Conservation (phyloP, 2,329 filamentous ascomycete species). For the Didymosphaeria variabile region DNA sequence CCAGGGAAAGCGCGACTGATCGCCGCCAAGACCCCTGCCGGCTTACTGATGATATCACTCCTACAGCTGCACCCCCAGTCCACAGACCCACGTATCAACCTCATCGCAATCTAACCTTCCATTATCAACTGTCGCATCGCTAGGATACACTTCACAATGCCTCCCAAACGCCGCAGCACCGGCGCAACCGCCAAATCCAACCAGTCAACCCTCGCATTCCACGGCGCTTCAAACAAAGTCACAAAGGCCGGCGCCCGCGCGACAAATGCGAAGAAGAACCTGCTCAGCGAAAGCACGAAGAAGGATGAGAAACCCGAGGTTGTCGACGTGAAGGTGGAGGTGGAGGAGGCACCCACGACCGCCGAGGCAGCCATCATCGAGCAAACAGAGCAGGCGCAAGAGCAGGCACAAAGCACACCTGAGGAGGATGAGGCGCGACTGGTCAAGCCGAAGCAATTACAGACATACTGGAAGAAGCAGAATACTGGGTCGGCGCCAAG, state of each 20-base stretch:
- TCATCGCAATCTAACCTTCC: conserved; percentile 4
- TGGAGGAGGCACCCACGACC: conserved; percentile 44
- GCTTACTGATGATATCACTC: conserved; percentile 37
- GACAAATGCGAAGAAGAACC: conserved; percentile 50
- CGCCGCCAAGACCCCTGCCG: conserved; percentile 28
- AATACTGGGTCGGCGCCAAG: conserved; percentile 74
- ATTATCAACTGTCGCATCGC: conserved; percentile 8
- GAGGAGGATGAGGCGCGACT: conserved; percentile 68
- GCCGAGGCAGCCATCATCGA: conserved; percentile 51
- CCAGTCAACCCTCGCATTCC: conserved; percentile 71
- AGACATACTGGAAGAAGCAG: conserved; percentile 78
- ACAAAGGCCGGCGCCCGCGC: conserved; percentile 62
- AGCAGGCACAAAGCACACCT: conserved; percentile 32
- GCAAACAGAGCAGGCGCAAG: conserved; percentile 46
- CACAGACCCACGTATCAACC: conserved; percentile 20
- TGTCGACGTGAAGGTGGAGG: conserved; percentile 22
- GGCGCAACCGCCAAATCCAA: conserved; percentile 59
- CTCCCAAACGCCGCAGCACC: conserved; percentile 55
- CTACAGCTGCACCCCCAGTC: conserved; percentile 19
- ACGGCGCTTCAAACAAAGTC: conserved; percentile 63
- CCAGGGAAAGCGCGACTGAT: conserved; percentile 25
- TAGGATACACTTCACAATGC: conserved; percentile 44
- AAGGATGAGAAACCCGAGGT: conserved; percentile 39
- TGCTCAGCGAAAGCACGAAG: conserved; percentile 43
- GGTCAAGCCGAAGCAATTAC: conserved; percentile 73